These are phyloP conservation scores for Fusarium bulbicola DNA, from an alignment of 2,329 filamentous ascomycete species.

Conservation along the genomic window DNA sequence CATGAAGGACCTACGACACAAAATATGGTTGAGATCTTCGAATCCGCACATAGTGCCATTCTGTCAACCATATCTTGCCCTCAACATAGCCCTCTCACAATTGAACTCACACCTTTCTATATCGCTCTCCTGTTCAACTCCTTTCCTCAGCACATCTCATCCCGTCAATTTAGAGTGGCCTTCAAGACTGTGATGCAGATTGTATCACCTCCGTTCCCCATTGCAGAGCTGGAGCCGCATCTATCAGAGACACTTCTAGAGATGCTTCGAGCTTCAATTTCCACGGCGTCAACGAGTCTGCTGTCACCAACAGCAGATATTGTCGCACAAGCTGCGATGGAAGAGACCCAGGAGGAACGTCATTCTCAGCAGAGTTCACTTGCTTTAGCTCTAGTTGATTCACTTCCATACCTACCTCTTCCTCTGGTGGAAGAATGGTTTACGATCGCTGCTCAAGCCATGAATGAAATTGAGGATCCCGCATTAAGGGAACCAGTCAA, in stretches of 20 bases:
- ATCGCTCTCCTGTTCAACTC: conserved; percentile 81
- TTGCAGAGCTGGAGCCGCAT: conserved; percentile 76
- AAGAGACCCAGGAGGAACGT: conserved; percentile 43
- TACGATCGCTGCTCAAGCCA: conserved; percentile 71
- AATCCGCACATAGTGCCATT: conserved; percentile 85
- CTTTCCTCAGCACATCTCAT: conserved; percentile 80
- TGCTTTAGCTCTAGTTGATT: conserved; percentile 80
- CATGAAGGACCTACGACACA: conserved; percentile 54
- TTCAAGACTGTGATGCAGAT: conserved; percentile 87
- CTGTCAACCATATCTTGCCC: conserved; percentile 84
- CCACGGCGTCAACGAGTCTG: conserved; percentile 58
- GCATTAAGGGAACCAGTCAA: conserved; percentile 71
- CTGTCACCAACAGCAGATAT: conserved; percentile 53
- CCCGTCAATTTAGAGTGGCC: conserved; percentile 87
- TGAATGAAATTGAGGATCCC: conserved; percentile 70
- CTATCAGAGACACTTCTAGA: conserved; percentile 85
- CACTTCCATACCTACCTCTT: conserved; percentile 77
- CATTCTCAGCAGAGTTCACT: conserved; percentile 84
- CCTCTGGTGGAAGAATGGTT: conserved; percentile 83
- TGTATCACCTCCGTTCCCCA: conserved; percentile 79
- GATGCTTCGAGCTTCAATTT: conserved; percentile 71
- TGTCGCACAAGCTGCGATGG: conserved; percentile 44
- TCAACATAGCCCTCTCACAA: conserved; percentile 75
- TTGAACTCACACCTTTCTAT: conserved; percentile 81
- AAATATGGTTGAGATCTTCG: conserved; percentile 72